Evolutionary conservation across 2,329 filamentous ascomycete species (phyloP), one percentile per base, ranked within the genome.

Genomic region (Aschersonia sp.): DNA sequence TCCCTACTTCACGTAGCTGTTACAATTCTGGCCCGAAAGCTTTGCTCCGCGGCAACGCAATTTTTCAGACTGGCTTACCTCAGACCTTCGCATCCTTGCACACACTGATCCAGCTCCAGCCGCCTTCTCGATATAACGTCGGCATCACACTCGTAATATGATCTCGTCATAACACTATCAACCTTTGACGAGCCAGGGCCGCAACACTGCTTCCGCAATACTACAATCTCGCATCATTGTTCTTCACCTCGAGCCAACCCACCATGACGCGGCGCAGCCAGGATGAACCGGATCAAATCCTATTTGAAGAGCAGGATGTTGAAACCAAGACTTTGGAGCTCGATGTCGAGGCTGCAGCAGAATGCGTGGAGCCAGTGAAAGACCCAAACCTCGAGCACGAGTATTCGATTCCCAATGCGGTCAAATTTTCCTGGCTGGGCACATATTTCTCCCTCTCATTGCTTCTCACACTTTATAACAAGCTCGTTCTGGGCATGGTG

Each of bases 401-500:
- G 59, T 71, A 71, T 57, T 64, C 64, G 6, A 65, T 69, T 41
- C 60, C 66, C 44, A 65, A 62, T 50, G 62, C 63, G 35, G 63
- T 68, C 58, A 73, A 73, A 59, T 70, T 72, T 52, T 62, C 67
- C 46, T 73, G 70, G 67, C 59, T 74, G 32, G 68, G 66, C 31
- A 65, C 69, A 48, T 77, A 77, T 58, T 76, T 77, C 56, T 63
- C 71, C 55, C 66, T 68, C 54, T 68, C 66, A 14, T 56, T 69
- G 29, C 54, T 64, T 49, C 60, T 79, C 47, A 79, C 75, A 6
- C 64, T 79, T 29, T 78, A 77, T 58, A 79, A 79, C 64, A 79
- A 79, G 59, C 64, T 74, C 32, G 71, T 79, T 29, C 61, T 79
- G 48, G 70, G 70, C 54, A 67, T 67, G 58, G 70, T 72, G 58